These are phyloP conservation scores for Musa beccarii DNA, from an alignment of 176 grass and related monocot species.

Conservation along the genomic window DNA sequence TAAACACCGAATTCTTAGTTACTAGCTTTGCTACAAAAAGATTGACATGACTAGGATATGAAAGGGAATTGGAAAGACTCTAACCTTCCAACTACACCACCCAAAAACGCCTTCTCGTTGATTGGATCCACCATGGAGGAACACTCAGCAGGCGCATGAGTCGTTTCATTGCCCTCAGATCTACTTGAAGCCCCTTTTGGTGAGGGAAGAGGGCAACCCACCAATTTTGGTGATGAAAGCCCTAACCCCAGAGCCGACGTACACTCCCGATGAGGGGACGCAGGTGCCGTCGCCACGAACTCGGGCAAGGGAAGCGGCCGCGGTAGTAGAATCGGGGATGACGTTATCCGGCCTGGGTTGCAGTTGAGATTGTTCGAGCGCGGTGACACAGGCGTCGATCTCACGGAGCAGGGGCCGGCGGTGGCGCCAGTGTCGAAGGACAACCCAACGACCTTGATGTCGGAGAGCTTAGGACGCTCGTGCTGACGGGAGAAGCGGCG, in stretches of 20 bases:
- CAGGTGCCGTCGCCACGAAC: constrained; percentile 7
- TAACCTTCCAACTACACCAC: background rate
- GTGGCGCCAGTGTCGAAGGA: constrained; percentile 12
- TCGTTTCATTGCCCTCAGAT: background rate
- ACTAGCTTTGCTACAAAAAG: background rate
- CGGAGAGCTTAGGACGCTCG: constrained; percentile 21
- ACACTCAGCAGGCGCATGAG: background rate
- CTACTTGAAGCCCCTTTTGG: background rate
- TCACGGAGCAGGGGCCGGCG: background rate
- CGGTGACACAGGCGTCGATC: constrained; percentile 28
- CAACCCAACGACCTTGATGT: background rate
- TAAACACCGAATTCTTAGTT: background rate
- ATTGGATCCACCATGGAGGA: background rate
- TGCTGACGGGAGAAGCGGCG: constrained; percentile 25
- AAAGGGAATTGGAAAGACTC: background rate
- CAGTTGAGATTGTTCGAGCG: constrained; percentile 41
- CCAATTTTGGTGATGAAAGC: background rate
- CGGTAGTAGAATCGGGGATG: constrained; percentile 39
- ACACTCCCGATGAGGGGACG: constrained; percentile 37
- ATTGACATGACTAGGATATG: background rate
- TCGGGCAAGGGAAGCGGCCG: constrained; percentile 46
- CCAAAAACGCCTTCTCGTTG: background rate
- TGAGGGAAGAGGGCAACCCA: background rate
- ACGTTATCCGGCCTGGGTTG: constrained; percentile 39
- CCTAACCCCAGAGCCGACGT: constrained; percentile 11